Evolutionary conservation across 2,329 filamentous ascomycete genomes (phyloP).

Genomic region (Ascochyta clinopodiicola): DNA sequence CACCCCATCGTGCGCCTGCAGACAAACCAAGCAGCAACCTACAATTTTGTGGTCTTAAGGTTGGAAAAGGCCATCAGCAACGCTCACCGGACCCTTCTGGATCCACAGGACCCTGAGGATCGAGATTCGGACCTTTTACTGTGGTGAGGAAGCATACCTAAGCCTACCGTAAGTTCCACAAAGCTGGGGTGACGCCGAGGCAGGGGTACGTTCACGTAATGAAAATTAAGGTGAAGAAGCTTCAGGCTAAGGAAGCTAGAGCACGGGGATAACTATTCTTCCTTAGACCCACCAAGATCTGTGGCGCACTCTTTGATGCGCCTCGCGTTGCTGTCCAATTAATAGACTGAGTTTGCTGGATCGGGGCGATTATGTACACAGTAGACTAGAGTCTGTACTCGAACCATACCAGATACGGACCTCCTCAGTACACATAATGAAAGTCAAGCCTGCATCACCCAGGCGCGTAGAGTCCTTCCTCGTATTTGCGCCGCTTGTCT

Average conservation of each 20-base stretch:
- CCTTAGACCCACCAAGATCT: not conserved
- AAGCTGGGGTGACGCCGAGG: conserved; percentile 9
- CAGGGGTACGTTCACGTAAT: conserved; percentile 5
- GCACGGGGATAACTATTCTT: not conserved
- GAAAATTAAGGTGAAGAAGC: not conserved
- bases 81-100: not conserved
- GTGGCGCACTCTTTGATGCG: not conserved
- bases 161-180: not conserved
- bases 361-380: not conserved
- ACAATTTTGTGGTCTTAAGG: not conserved
- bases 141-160: not conserved
- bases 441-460: no score
- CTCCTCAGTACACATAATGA: not conserved
- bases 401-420: not conserved
- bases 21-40: not conserved
- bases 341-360: not conserved
- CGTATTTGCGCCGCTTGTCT: no score
- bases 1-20: not conserved
- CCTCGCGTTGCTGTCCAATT: not conserved
- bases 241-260: not conserved
- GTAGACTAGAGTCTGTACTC: not conserved
- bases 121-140: not conserved
- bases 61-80: not conserved
- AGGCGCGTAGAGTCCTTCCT: no score
- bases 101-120: conserved; percentile 1